Evolutionary conservation across 1,139 yeast genomes (phyloP), one percentile per base, ranked within the genome.

Genomic region (Pichia norvegensis): DNA sequence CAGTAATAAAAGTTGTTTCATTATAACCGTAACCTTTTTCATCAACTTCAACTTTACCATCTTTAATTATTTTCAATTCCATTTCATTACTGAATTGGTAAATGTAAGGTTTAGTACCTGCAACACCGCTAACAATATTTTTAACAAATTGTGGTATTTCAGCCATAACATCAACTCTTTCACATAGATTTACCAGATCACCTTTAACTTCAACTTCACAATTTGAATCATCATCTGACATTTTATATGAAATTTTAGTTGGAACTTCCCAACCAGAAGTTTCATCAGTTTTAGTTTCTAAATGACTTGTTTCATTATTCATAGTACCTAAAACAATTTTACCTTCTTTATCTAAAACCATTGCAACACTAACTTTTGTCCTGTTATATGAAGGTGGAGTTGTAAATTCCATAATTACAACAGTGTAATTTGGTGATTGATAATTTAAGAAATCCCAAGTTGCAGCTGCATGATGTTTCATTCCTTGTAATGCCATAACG

Each of bases 391-490:
- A 82, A 47, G 71, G 79, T 23, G 98, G 98, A 8, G 98, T 94
- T 43, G 92, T 85, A 69, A 87, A 92, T 66, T 92, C 97, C 97
- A 92, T 92, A 55, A 85, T 78, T 22, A 88, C 80, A 8, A 86
- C 95, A 35, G 92, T 73, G 57, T 74, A 71, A 37, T 79, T 70
- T 42, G 79, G 75, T 22, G 95, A 84, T 62, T 87, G 96, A 74
- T 85, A 90, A 67, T 86, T 85, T 55, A 86, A 68, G 65, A 92
- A 92, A 67, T 92, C 94, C 98, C 98, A 92, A 22, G 88, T 69
- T 53, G 95, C 86, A 47, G 98, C 98, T 33, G 97, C 97, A 66
- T 92, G 98, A 66, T 92, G 97, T 67, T 92, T 92, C 97, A 92
- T 90, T 51, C 97, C 97, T 70, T 92, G 98, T 56, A 88, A 69